phyloP scores from a whole-genome alignment of 2,329 filamentous ascomycete genomes.

The Aspergillus floridensis region DNA sequence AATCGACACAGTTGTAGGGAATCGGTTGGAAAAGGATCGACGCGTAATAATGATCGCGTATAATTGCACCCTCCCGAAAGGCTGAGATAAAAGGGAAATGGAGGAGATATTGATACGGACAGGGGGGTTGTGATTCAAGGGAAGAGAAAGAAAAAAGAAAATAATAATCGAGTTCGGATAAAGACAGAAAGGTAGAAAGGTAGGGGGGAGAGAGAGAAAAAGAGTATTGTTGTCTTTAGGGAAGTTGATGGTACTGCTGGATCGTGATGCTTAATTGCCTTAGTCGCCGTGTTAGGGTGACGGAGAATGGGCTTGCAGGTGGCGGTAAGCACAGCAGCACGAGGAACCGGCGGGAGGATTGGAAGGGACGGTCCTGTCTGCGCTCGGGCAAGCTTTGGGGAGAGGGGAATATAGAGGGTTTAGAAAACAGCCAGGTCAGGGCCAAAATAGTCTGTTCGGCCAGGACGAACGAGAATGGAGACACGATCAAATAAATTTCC shows the following conservation, averaged over 20 bases:
- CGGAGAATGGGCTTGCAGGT: conserved; percentile 39
- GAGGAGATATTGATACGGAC: neutral
- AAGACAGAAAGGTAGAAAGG: too few relatives aligned
- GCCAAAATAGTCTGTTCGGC: conserved; percentile 11
- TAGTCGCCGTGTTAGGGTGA: conserved; percentile 37
- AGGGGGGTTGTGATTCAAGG: neutral
- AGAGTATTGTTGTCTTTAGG: neutral
- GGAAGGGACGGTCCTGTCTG: conserved; percentile 23
- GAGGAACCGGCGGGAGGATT: conserved; percentile 33
- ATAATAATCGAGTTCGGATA: conserved; percentile 12
- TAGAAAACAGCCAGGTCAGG: conserved; percentile 20
- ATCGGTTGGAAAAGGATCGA: conserved; percentile 13
- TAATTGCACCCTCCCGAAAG: neutral
- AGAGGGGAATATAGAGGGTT: conserved; percentile 19
- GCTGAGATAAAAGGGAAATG: neutral
- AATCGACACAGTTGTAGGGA: neutral
- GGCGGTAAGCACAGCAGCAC: conserved; percentile 33
- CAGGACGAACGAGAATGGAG: conserved; percentile 18
- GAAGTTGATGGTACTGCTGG: conserved; percentile 19
- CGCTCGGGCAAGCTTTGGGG: conserved; percentile 18
- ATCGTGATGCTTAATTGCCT: conserved; percentile 41
- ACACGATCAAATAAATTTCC: conserved; percentile 21
- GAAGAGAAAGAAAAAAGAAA: neutral
- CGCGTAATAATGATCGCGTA: conserved; percentile 17
- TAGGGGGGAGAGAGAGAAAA: neutral